A percentile compares a stretch with the other conserved stretches of the same genome.
phyloP scores from a whole-genome alignment of 805 yeast species.

The Candida odintsovae region DNA sequence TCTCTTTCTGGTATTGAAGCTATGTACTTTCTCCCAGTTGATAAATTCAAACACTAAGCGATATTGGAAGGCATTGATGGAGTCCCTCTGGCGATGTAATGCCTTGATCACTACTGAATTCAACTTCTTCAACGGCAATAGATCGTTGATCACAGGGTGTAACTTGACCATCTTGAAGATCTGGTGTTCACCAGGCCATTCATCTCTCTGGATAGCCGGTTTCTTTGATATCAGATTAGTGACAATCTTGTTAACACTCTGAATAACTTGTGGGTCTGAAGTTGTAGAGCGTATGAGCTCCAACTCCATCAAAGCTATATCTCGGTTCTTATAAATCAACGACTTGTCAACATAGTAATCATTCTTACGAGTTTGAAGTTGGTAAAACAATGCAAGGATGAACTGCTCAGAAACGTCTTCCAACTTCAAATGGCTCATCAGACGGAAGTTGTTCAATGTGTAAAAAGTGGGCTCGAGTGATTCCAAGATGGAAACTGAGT shows the following conservation, averaged over 20 bases:
- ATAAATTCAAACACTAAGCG: background rate
- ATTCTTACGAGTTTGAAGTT: background rate
- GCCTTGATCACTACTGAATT: background rate
- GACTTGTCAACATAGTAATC: slow-evolving; percentile 8
- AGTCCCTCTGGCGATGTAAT: background rate
- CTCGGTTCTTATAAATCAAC: background rate
- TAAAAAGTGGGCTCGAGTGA: background rate
- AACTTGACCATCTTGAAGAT: slow-evolving; percentile 1
- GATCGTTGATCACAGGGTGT: background rate
- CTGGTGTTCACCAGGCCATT: slow-evolving; percentile 4
- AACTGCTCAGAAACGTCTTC: background rate
- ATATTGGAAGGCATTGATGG: background rate
- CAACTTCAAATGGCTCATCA: background rate
- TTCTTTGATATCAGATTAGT: background rate
- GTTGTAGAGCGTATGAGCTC: background rate
- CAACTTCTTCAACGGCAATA: slow-evolving; percentile 2
- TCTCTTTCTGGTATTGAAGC: background rate
- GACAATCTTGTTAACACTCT: background rate
- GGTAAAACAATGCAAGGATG: background rate
- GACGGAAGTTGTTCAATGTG: background rate
- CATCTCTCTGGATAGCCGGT: background rate
- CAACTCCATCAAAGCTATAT: background rate
- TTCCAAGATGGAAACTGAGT: background rate
- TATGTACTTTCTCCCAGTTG: background rate
- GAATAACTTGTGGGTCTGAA: background rate